phyloP scores from a whole-genome alignment of 768 basidiomycete genomes.

The Phylloporus sp. region DNA sequence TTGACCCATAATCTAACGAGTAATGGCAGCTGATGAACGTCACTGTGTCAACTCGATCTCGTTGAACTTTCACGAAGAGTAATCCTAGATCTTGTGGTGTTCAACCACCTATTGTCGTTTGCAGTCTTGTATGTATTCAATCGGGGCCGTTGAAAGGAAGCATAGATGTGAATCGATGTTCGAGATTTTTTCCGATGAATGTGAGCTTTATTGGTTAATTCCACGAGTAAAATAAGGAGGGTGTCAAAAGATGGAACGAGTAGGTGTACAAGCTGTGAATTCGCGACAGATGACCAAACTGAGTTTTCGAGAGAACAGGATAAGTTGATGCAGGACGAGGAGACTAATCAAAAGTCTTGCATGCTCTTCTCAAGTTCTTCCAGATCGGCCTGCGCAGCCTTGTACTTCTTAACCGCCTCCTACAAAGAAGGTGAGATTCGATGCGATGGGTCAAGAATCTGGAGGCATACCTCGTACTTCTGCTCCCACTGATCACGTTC shows the following conservation, averaged over 20 bases:
- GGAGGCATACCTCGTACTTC: slow-evolving; percentile 80
- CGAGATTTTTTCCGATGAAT: not conserved
- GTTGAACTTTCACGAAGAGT: slow-evolving; percentile 60
- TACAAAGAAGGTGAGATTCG: slow-evolving; percentile 30
- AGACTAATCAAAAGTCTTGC: slow-evolving; percentile 53
- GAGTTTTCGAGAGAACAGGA: slow-evolving; percentile 4
- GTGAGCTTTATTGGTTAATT: slow-evolving; percentile 12
- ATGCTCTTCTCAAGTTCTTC: slow-evolving; percentile 77
- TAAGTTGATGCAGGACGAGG: slow-evolving; percentile 3
- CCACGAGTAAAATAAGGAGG: slow-evolving; percentile 21
- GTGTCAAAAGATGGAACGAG: slow-evolving; percentile 13
- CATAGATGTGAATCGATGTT: not conserved
- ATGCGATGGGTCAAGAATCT: not conserved
- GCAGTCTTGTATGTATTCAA: too few relatives aligned
- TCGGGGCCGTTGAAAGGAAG: too few relatives aligned
- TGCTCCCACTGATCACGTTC: slow-evolving; percentile 93
- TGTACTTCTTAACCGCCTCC: slow-evolving; percentile 72
- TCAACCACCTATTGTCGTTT: not conserved
- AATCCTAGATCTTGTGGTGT: not conserved
- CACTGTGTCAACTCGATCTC: slow-evolving; percentile 92
- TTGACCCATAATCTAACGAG: not conserved
- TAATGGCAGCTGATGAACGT: slow-evolving; percentile 63
- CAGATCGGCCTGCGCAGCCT: slow-evolving; percentile 71
- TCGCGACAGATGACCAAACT: slow-evolving; percentile 12
- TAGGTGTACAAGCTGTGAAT: slow-evolving; percentile 22